Evolutionary conservation across 176 grass and related monocot species (phyloP), one percentile per base, ranked within the genome.

Genomic region (Secale cereale): DNA sequence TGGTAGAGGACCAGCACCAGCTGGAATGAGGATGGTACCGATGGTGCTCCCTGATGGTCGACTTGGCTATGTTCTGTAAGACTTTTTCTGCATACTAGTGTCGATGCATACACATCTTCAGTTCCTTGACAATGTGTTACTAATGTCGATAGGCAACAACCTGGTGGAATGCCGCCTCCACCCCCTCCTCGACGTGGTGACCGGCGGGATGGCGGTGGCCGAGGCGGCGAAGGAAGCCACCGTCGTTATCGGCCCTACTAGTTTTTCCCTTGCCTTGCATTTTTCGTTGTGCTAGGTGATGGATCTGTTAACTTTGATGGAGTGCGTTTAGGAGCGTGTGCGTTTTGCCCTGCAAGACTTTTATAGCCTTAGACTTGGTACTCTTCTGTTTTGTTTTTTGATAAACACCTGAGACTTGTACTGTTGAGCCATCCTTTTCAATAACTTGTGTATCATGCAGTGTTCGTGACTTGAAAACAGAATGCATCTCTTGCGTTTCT

Each of bases 11-110:
- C 97, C 93, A 32, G 91, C 91, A 76, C 97, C 97, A 4, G 82
- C 93, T 37, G 97, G 97, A 32, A 99, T 99, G 97, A 90, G 91
- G 82, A 96, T 99, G 97, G 97, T 99, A 31, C 94, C 97, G 0
- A 99, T 99, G 97, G 83, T 96, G 35, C 97, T 99, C 30, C 97
- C 97, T 57, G 97, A 99, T 71, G 93, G 97, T n/a, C 93, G 93
- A 56, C 91, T 99, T 68, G 97, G 91, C 22, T 99, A 96, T 82
- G 93, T 96, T 87, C 61, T 99, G 93, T 99, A 94, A 92, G 97
- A 67, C 66, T 6, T 35, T 54, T 16, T 72, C 43, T 22, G 26
- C 40, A 66, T 63, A 22, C 13, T 32, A 20, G 22, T 78, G 31
- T 79, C 5, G 11, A 79, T 61, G 6, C 26, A 16, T 70, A 2